Conservation (phyloP, 1,139 yeast genomes). For the Candida tetrigidarum region DNA sequence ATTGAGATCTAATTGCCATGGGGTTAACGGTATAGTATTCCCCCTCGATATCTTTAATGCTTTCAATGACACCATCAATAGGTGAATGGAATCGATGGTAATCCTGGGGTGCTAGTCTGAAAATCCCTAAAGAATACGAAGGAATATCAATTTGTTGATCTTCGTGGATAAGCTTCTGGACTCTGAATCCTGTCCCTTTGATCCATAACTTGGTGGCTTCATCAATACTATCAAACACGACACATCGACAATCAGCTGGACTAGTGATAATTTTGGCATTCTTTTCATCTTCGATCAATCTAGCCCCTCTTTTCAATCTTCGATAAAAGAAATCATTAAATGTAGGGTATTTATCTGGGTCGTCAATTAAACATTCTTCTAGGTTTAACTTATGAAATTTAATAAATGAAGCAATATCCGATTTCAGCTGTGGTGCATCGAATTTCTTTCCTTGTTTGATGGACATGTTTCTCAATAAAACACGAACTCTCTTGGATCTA, state of each 20-base stretch:
- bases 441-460: slow-evolving; percentile 84
- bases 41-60: slow-evolving; percentile 74
- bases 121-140: slow-evolving; percentile 66
- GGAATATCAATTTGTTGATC: slow-evolving; percentile 54
- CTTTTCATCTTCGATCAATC: slow-evolving; percentile 65
- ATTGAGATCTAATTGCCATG: slow-evolving; percentile 87
- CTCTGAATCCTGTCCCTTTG: slow-evolving; percentile 79
- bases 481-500: slow-evolving; percentile 57
- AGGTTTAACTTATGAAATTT: slow-evolving; percentile 79
- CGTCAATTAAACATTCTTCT: slow-evolving; percentile 62
- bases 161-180: slow-evolving; percentile 65
- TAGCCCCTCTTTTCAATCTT: slow-evolving; percentile 68
- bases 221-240: slow-evolving; percentile 65
- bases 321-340: slow-evolving; percentile 93
- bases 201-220: slow-evolving; percentile 85
- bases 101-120: slow-evolving; percentile 95
- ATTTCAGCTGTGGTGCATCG: slow-evolving; percentile 67
- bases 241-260: slow-evolving; percentile 89
- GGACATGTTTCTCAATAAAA: slow-evolving; percentile 64
- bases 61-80: slow-evolving; percentile 71
- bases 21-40: slow-evolving; percentile 97
- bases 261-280: slow-evolving; percentile 61
- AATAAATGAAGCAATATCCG: slow-evolving; percentile 76
- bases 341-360: slow-evolving; percentile 57
- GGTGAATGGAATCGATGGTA: slow-evolving; percentile 95